Percentiles rank a stretch among this genome's conserved stretches.
Evolutionary conservation across 108 stramenopile genomes (phyloP).

Genomic region (Asterionellopsis glacialis): DNA sequence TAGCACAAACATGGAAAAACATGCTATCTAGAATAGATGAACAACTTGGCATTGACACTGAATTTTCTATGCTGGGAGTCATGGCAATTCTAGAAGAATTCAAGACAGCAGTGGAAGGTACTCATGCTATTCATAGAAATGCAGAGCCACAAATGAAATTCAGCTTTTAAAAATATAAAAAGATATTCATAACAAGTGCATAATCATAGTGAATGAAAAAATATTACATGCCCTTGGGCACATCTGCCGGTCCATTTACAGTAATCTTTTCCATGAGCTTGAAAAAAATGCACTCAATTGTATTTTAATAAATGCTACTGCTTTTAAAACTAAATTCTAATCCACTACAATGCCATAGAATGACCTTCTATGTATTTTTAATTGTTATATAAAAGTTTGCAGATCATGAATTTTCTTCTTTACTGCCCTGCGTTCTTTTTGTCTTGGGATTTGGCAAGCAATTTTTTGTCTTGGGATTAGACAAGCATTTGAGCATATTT

Average conservation of each 20-base stretch:
- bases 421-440: conserved; percentile 11
- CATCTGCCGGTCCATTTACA: too few relatives aligned
- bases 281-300: too few relatives aligned
- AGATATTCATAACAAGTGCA: too few relatives aligned
- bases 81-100: conserved; percentile 18
- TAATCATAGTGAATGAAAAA: too few relatives aligned
- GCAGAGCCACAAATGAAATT: conserved; percentile 1
- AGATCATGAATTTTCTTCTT: too few relatives aligned
- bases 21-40: conserved; percentile 12
- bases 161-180: background rate
- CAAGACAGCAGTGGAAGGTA: conserved; percentile 7
- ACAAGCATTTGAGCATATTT: conserved; percentile 49
- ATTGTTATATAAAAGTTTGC: too few relatives aligned
- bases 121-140: background rate
- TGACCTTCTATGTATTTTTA: too few relatives aligned
- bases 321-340: background rate
- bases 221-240: too few relatives aligned
- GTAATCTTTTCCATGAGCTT: too few relatives aligned
- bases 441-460: conserved; percentile 42
- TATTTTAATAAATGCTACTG: too few relatives aligned
- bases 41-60: conserved; percentile 16
- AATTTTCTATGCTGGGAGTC: conserved; percentile 25
- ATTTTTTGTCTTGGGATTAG: too few relatives aligned
- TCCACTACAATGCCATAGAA: background rate
- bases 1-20: conserved; percentile 21